Base-by-base conservation (phyloP, 768 basidiomycete genomes). In the Astraeus odoratus region DNA sequence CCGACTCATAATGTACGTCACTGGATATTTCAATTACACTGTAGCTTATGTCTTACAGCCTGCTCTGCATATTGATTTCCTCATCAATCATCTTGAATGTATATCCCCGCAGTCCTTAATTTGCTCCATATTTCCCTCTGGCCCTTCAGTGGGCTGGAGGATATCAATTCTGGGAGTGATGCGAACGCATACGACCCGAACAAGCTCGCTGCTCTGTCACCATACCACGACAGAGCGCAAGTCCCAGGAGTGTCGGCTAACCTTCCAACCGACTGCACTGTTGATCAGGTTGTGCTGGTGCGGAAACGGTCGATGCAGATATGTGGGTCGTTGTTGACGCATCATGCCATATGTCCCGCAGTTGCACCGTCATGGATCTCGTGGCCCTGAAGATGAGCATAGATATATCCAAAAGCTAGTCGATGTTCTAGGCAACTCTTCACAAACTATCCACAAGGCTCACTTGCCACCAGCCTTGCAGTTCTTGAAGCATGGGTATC, bases 301-400 rank as follows among this genome's bases (percentile, higher is more conserved):
- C 42, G 57, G 40, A n/a, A n/a, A n/a, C n/a, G n/a, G n/a, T n/a
- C n/a, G n/a, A n/a, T n/a, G n/a, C n/a, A n/a, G n/a, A n/a, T n/a
- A n/a, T n/a, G n/a, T 26, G 38, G 6, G 23, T 13, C 25, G 5
- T 18, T 7, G 24, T n/a, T 26, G n/a, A 44, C 29, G 24, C 16
- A 35, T 16, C 25, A 13, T 27, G 15, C 42, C 22, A 15, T 43
- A 15, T 19, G 19, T 22, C 29, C 18, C 27, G 40, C 43, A 72
- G 71, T 61, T 73, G 58, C 67, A 65, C 49, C 50, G 69, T 39
- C 71, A 74, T 44, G 71, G 72, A 8, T 65, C 63, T 39, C 67
- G 69, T 41, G 65, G 57, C 46, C 71, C 67, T 31, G 55, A 56
- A 19, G 52, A 44, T n/a, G 62, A 65, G 61, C 57, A 59, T 22